These are phyloP conservation scores for Lactarius pseudohatsudake DNA, from an alignment of 768 basidiomycete genomes.

Conservation along the genomic window DNA sequence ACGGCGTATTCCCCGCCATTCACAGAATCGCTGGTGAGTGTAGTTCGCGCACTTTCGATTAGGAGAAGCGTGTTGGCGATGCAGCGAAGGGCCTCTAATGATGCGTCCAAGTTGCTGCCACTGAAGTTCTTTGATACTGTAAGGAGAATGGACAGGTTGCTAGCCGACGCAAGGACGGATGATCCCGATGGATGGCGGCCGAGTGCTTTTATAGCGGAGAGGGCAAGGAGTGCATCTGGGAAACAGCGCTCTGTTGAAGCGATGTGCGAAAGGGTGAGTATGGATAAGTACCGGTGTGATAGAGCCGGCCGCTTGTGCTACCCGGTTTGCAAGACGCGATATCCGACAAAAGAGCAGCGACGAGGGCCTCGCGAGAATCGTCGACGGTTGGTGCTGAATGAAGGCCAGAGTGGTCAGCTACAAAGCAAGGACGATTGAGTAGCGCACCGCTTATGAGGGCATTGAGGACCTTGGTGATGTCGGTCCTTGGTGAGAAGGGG, in stretches of 20 bases:
- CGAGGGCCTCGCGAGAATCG: slow-evolving; percentile 16
- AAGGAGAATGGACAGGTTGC: slow-evolving; percentile 60
- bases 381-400: slow-evolving; percentile 39
- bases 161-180: slow-evolving; percentile 50
- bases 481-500: slow-evolving; percentile 30
- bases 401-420: slow-evolving; percentile 46
- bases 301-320: slow-evolving; percentile 19
- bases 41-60: slow-evolving; percentile 57
- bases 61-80: slow-evolving; percentile 80
- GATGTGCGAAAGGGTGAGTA: slow-evolving; percentile 1
- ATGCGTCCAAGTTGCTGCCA: slow-evolving; percentile 52
- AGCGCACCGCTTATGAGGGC: slow-evolving; percentile 50
- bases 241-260: not conserved
- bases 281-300: slow-evolving; percentile 19
- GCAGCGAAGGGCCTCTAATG: slow-evolving; percentile 69
- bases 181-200: slow-evolving; percentile 73
- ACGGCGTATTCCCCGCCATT: slow-evolving; percentile 61
- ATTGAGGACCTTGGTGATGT: slow-evolving; percentile 49
- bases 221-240: slow-evolving; percentile 66
- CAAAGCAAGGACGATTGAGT: not conserved
- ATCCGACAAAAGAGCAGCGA: slow-evolving; percentile 12
- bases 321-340: slow-evolving; percentile 22
- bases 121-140: slow-evolving; percentile 52
- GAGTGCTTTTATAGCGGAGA: slow-evolving; percentile 71
- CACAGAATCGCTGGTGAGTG: slow-evolving; percentile 57